These are phyloP conservation scores for Zygnema circumcarinatum DNA, from an alignment of 139 green algal genomes.

Conservation along the genomic window DNA sequence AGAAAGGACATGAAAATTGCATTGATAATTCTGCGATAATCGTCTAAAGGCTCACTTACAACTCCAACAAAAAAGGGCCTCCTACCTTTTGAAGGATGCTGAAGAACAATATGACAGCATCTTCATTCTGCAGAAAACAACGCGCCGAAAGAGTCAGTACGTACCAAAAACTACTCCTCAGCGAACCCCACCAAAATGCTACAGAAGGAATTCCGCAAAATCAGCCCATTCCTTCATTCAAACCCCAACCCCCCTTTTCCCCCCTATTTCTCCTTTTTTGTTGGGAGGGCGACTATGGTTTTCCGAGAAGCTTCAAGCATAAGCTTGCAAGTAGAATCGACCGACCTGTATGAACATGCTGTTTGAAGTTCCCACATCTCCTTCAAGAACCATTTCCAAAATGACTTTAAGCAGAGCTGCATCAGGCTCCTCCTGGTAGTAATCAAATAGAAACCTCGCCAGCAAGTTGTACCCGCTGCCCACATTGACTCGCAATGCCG, in stretches of 20 bases:
- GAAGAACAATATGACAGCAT: conserved; percentile 50
- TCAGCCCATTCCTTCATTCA: too few relatives aligned
- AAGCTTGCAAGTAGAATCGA: neutral
- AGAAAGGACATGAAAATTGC: neutral
- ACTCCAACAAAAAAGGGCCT: neutral
- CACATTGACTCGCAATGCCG: neutral
- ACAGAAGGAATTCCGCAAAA: neutral
- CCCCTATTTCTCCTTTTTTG: neutral
- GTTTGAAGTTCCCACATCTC: neutral
- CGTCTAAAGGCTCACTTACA: conserved; percentile 8
- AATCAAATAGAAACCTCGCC: conserved; percentile 25
- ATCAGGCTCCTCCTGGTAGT: neutral
- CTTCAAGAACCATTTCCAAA: conserved; percentile 40
- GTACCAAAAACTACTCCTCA: neutral
- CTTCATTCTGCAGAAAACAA: conserved; percentile 52
- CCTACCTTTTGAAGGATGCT: conserved; percentile 39
- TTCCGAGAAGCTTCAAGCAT: too few relatives aligned
- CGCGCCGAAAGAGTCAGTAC: neutral
- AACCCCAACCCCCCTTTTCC: too few relatives aligned
- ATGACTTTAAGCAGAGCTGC: conserved; percentile 3
- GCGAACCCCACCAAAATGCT: neutral
- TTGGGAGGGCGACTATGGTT: too few relatives aligned
- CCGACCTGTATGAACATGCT: conserved; percentile 43
- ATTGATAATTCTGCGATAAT: conserved; percentile 1
- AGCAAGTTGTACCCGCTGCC: conserved; percentile 11